These are phyloP conservation scores for Bauhinia variegata DNA, from an alignment of 306 rosid genomes.

Conservation along the genomic window DNA sequence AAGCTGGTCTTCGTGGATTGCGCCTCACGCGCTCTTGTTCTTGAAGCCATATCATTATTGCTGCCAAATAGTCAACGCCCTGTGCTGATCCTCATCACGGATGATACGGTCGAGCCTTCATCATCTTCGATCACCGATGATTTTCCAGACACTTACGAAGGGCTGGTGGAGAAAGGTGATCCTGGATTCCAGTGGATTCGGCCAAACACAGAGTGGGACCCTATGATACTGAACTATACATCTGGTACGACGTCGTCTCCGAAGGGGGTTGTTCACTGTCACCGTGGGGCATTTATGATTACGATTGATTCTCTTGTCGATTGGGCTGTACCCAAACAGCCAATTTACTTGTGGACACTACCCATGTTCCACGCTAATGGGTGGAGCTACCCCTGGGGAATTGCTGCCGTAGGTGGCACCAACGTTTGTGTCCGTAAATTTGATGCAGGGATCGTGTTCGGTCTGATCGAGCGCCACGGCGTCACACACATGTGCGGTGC, in stretches of 20 bases:
- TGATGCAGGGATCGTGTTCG: slow-evolving; percentile 38
- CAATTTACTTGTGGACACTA: slow-evolving; percentile 61
- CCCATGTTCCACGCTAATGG: slow-evolving; percentile 80
- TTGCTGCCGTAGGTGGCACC: slow-evolving; percentile 71
- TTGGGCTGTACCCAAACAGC: slow-evolving; percentile 55
- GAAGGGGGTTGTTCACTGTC: slow-evolving; percentile 70
- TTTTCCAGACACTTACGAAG: slow-evolving; percentile 43
- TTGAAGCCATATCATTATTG: slow-evolving; percentile 45
- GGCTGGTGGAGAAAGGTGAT: slow-evolving; percentile 44
- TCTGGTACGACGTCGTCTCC: slow-evolving; percentile 81
- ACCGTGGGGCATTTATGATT: slow-evolving; percentile 46
- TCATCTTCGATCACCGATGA: slow-evolving; percentile 4
- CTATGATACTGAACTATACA: slow-evolving; percentile 59
- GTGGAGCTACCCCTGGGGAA: slow-evolving; percentile 72
- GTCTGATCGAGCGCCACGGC: slow-evolving; percentile 43
- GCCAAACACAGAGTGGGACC: slow-evolving; percentile 64
- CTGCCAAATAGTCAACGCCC: slow-evolving; percentile 40
- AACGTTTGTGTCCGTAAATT: slow-evolving; percentile 63
- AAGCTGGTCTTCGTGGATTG: slow-evolving; percentile 61
- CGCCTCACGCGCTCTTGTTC: slow-evolving; percentile 37
- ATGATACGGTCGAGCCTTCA: neutral
- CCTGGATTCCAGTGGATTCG: slow-evolving; percentile 45
- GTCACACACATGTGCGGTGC: slow-evolving; percentile 84
- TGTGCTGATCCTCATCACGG: slow-evolving; percentile 46
- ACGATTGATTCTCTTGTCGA: slow-evolving; percentile 46